Evolutionary conservation across 768 basidiomycete species (phyloP).

Genomic region (Stropharia rugosoannulata): DNA sequence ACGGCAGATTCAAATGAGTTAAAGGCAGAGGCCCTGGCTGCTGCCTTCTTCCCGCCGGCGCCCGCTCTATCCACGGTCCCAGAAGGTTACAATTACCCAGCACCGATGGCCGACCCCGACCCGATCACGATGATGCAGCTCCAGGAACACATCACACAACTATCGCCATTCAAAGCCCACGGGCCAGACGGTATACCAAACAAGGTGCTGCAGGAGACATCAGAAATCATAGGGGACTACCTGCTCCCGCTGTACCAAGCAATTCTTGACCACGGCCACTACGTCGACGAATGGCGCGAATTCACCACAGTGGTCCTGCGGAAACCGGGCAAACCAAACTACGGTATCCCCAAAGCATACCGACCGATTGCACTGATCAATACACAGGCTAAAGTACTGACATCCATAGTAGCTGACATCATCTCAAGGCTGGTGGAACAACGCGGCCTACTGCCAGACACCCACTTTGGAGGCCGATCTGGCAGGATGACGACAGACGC

Average conservation of each 20-base stretch:
- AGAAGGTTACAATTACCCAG: not conserved
- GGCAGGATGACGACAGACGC: conserved; percentile 37
- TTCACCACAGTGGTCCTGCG: conserved; percentile 28
- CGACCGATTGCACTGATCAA: conserved; percentile 35
- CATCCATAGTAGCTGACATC: conserved; percentile 18
- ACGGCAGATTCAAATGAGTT: conserved; percentile 5
- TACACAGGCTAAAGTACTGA: conserved; percentile 28
- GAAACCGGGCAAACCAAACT: conserved; percentile 36
- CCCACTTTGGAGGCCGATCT: conserved; percentile 37
- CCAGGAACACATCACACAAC: conserved; percentile 1
- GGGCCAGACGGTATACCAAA: conserved; percentile 27
- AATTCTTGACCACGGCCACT: conserved; percentile 20
- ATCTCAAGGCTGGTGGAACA: conserved; percentile 23
- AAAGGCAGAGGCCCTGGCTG: conserved; percentile 8
- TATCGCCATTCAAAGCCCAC: conserved; percentile 33
- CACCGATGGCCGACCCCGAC: conserved; percentile 2
- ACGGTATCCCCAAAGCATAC: conserved; percentile 31
- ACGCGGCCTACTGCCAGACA: conserved; percentile 28
- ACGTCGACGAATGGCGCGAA: conserved; percentile 15
- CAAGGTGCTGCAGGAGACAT: conserved; percentile 22
- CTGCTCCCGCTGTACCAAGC: conserved; percentile 28
- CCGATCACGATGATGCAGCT: conserved; percentile 1
- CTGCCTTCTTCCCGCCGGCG: conserved; percentile 12
- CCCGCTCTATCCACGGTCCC: no score
- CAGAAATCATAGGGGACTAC: conserved; percentile 14